Evolutionary conservation across 2,329 filamentous ascomycete genomes (phyloP), one percentile per base, ranked within the genome.

Genomic region (Fusarium robinianum): DNA sequence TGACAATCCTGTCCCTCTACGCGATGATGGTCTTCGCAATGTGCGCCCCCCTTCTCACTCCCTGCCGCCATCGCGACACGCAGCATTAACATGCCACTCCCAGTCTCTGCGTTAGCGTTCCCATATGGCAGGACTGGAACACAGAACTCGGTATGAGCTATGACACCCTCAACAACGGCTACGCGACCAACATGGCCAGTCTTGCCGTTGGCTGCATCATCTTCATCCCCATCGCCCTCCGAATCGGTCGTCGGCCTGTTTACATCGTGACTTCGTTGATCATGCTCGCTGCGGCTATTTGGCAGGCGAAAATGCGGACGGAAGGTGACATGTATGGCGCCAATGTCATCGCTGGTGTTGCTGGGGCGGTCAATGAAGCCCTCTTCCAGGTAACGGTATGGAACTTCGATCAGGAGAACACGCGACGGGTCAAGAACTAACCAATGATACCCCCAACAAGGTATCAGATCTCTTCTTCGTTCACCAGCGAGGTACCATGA

Each of bases 361-460:
- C 67, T 4, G 68, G 66, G 7, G 63, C 67, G 1, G 65, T 65
- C 1, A 71, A 70, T 14, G 67, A 71, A 36, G 62, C 65, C 2
- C 63, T 68, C 8, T 62, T 62, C 3, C 65, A 71, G 33, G 68
- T 72, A 15, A 72, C 66, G 12, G 62, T 63, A 23, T 1, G 45
- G 24, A 12, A 8, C 10, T 12, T 10, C 11, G 6, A 8, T n/a
- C 5, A 5, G 2, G 11, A 4, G 3, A 16, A 5, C 3, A 8
- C 11, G 8, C 6, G 2, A 18, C 12, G 10, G 14, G n/a, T 11
- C n/a, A 3, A 10, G 3, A 21, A 12, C 22, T 32, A 18, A 45
- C 21, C 4, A 7, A 9, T n/a, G 12, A 3, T 4, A 12, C 5
- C 0, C 2, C n/a, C 8, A 2, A 6, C 1, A 25, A 46, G 53